Evolutionary conservation across 176 grass and related monocot genomes (phyloP), one percentile per base, ranked within the genome.

Genomic region (Raddia guianensis): DNA sequence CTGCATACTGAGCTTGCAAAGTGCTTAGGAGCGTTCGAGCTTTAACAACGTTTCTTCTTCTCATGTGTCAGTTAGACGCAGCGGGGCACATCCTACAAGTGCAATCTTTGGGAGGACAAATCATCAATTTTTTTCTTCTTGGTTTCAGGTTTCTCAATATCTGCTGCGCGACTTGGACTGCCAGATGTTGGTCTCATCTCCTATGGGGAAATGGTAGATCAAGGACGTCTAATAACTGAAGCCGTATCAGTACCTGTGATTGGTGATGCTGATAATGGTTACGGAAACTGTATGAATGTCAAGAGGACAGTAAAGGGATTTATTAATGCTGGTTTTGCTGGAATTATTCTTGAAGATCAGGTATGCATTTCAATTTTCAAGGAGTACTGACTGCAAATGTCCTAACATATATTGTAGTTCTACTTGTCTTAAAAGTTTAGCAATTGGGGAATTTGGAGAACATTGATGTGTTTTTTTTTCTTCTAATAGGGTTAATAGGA

Each of bases 101-200:
- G 27, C 27, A 27, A 27, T 27, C 27, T 27, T 27, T 27, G 27
- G 27, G 27, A 27, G 27, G 27, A 27, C 27, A 27, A 27, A 27
- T 27, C 27, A 27, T 27, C 27, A 27, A 27, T 27, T 27, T 27
- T 27, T 27, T 27, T 27, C 27, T 27, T 27, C 27, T 27, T 27
- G 27, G 27, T 27, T 80, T 68, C 66, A 98, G 95, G 95, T 72
- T 98, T 98, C 82, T 95, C 96, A 44, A 81, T 98, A 60, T 98
- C 96, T 60, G 92, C 96, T 81, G 92, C 96, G 16, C 79, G 90
- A 13, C 79, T 98, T 32, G 96, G 90, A 62, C 68, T 95, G 80
- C 96, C 96, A 16, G 96, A 98, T 95, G 96, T 88, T n/a, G 92
- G 92, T 89, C 90, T 98, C 68, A 90, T 95, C 48, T 98, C 96